A percentile compares a stretch with the other conserved stretches of the same genome.
phyloP scores from a whole-genome alignment of 345 rosid genomes.

The Eucalyptus victrix region DNA sequence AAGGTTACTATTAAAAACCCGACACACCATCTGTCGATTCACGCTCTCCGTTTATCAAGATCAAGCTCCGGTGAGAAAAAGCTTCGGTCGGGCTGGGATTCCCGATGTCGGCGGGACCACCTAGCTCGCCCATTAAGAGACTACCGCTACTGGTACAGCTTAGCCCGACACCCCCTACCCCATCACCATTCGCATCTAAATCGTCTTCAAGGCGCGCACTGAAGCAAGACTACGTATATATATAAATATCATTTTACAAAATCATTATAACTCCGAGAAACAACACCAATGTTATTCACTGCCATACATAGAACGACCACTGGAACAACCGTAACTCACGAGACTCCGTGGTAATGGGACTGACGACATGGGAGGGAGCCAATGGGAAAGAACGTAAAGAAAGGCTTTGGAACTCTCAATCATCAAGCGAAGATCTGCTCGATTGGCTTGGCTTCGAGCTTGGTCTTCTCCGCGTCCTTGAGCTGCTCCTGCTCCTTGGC shows the following conservation, averaged over 20 bases:
- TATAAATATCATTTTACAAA: background rate
- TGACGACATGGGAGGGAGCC: background rate
- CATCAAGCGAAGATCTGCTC: slow-evolving; percentile 48
- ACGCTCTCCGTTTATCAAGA: background rate
- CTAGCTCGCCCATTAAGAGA: background rate
- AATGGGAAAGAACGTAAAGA: background rate
- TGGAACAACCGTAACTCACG: background rate
- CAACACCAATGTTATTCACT: background rate
- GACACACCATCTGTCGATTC: background rate
- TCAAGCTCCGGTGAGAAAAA: background rate
- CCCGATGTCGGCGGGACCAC: background rate
- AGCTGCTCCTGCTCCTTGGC: slow-evolving; percentile 36
- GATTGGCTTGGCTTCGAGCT: slow-evolving; percentile 26
- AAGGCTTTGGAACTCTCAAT: background rate
- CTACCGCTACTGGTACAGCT: no score
- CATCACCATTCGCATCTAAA: background rate
- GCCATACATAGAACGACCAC: background rate
- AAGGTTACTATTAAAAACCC: background rate
- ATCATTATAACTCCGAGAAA: background rate
- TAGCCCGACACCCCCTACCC: no score
- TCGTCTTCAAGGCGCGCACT: background rate
- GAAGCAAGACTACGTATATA: background rate
- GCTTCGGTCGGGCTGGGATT: background rate
- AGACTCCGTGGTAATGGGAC: background rate
- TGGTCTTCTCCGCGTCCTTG: slow-evolving; percentile 10